Conservation (phyloP, 768 basidiomycete genomes). For the Boletus edulis region DNA sequence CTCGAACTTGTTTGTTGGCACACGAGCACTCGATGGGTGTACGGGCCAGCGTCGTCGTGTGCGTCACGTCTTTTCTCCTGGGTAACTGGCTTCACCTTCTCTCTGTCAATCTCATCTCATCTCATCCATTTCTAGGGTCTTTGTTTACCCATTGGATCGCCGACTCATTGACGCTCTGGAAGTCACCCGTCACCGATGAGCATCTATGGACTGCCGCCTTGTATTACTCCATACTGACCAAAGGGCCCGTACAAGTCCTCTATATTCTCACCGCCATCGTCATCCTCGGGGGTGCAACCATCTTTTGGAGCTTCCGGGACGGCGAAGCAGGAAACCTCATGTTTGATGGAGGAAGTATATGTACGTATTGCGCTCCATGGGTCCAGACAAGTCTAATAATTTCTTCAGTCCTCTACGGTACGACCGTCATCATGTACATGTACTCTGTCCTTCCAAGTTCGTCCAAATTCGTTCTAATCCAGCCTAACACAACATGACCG, state of each 20-base stretch:
- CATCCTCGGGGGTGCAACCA: conserved; percentile 58
- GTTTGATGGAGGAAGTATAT: conserved; percentile 89
- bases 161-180: conserved; percentile 90
- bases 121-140: conserved; percentile 45
- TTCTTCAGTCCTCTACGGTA: conserved; percentile 67
- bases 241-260: conserved; percentile 53
- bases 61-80: conserved; percentile 75
- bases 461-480: conserved; percentile 25
- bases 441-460: conserved; percentile 79
- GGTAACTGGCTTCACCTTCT: conserved; percentile 40
- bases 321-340: conserved; percentile 81
- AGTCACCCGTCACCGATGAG: conserved; percentile 81
- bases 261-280: conserved; percentile 59
- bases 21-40: conserved; percentile 52
- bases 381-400: background rate
- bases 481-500: conserved; percentile 5
- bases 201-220: conserved; percentile 79
- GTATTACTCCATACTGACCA: conserved; percentile 79
- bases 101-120: background rate
- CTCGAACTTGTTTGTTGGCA: background rate
- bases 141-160: conserved; percentile 92
- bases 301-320: conserved; percentile 77
- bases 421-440: conserved; percentile 68
- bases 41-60: conserved; percentile 72
- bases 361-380: conserved; percentile 42